Conservation (phyloP, 108 stramenopile genomes). For the Cyclotella sp. region DNA sequence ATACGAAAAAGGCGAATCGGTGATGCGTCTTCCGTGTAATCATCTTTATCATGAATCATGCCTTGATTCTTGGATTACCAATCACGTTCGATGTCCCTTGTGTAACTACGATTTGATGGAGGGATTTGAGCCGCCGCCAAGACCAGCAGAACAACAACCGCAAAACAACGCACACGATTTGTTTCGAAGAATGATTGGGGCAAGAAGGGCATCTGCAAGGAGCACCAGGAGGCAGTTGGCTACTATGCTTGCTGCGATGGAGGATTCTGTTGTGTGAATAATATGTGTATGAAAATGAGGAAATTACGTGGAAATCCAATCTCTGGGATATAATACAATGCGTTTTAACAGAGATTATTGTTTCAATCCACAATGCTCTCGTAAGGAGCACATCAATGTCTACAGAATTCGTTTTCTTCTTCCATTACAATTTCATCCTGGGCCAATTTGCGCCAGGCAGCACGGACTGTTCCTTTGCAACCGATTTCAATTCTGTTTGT, state of each 20-base stretch:
- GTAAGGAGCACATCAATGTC: too few relatives aligned
- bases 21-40: slow-evolving; percentile 72
- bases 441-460: too few relatives aligned
- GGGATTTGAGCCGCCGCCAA: slow-evolving; percentile 37
- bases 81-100: slow-evolving; percentile 83
- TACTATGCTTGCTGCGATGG: slow-evolving; percentile 35
- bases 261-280: slow-evolving; percentile 43
- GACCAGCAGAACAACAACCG: slow-evolving; percentile 21
- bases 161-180: slow-evolving; percentile 21
- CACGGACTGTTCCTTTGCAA: too few relatives aligned
- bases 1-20: slow-evolving; percentile 79
- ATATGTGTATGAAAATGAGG: not conserved
- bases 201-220: slow-evolving; percentile 8
- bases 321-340: too few relatives aligned
- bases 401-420: too few relatives aligned
- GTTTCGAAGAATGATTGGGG: slow-evolving; percentile 45
- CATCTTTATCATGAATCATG: slow-evolving; percentile 88
- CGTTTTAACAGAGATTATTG: too few relatives aligned
- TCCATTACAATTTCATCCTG: too few relatives aligned
- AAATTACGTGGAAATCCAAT: not conserved
- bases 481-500: too few relatives aligned
- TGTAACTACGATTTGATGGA: slow-evolving; percentile 85
- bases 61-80: slow-evolving; percentile 75
- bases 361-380: too few relatives aligned
- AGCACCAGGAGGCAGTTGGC: slow-evolving; percentile 22